These are phyloP conservation scores for Hygrophorus pudorinus DNA, from an alignment of 768 basidiomycete species.

Conservation along the genomic window DNA sequence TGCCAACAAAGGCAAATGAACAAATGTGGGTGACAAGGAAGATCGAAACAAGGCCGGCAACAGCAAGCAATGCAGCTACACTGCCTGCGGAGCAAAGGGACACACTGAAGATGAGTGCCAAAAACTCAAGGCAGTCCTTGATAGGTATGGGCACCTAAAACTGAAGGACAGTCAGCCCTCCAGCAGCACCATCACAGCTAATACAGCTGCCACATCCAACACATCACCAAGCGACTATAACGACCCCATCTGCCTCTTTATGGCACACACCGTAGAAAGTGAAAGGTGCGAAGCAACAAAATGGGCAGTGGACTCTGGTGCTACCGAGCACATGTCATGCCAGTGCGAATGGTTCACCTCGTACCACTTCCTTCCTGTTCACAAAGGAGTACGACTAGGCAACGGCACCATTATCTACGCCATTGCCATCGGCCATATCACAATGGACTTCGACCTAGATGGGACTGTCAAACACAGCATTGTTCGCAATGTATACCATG, in stretches of 20 bases:
- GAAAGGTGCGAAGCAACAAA: not conserved
- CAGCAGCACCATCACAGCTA: no score
- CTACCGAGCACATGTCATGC: not conserved
- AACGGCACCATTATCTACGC: not conserved
- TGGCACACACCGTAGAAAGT: not conserved
- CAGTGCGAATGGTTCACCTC: not conserved
- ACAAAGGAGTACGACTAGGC: not conserved
- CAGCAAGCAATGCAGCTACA: no score
- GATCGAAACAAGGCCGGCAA: no score
- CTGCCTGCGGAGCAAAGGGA: no score
- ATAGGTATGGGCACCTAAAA: no score
- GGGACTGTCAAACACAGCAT: no score
- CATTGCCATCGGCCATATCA: not conserved
- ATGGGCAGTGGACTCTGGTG: not conserved
- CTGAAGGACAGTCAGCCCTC: no score
- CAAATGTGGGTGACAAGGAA: no score
- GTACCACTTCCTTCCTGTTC: not conserved
- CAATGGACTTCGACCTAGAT: not conserved
- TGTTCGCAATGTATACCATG: no score
- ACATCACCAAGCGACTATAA: not conserved
- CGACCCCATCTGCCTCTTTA: not conserved
- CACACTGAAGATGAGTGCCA: no score
- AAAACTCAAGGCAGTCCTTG: no score
- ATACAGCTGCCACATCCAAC: not conserved
- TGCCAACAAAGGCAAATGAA: no score